Conservation (phyloP, 306 rosid species). For the Vigna mungo region DNA sequence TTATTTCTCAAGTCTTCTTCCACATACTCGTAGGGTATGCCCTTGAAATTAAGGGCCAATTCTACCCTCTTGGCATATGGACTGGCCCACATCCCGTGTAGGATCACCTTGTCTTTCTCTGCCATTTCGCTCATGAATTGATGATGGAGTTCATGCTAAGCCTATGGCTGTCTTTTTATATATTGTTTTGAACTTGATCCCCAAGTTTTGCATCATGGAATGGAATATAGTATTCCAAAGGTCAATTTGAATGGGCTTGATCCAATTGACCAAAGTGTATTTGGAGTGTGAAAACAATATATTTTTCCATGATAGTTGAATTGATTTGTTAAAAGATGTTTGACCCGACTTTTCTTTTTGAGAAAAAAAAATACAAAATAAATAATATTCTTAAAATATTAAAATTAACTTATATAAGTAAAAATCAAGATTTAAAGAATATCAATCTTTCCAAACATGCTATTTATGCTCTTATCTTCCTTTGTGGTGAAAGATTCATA, state of each 20-base stretch:
- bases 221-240: neutral
- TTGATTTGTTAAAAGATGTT: no score
- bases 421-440: no score
- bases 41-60: slow-evolving; percentile 48
- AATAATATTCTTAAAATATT: no score
- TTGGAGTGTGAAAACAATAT: no score
- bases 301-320: no score
- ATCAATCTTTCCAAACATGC: no score
- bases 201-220: neutral
- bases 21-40: slow-evolving; percentile 47
- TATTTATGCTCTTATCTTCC: no score
- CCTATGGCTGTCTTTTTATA: neutral
- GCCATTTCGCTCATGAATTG: slow-evolving; percentile 29
- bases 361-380: no score
- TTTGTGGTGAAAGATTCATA: no score
- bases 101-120: slow-evolving; percentile 43
- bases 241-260: neutral
- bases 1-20: slow-evolving; percentile 51
- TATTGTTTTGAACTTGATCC: slow-evolving; percentile 23
- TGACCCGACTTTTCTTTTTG: no score
- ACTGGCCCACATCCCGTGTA: slow-evolving; percentile 50
- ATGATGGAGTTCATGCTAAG: neutral
- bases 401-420: no score
- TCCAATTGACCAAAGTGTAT: neutral
- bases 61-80: slow-evolving; percentile 48